Evolutionary conservation across 2,329 filamentous ascomycete genomes (phyloP).

Genomic region (Chaetomiaceae sp.): DNA sequence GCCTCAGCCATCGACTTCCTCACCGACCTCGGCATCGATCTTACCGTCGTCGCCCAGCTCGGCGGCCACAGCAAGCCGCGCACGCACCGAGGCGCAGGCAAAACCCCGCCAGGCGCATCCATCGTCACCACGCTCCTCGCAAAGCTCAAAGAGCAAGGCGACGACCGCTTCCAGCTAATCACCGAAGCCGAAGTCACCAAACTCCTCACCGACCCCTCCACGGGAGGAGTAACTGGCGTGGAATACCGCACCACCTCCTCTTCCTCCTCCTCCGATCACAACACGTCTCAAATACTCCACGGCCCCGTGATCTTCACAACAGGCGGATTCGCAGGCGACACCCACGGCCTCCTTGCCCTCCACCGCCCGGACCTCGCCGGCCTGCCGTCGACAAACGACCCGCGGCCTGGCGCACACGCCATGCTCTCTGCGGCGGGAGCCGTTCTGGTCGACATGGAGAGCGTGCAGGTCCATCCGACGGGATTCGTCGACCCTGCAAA

Average conservation of each 20-base stretch:
- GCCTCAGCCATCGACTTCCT: conserved; percentile 53
- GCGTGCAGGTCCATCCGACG: conserved; percentile 62
- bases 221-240: conserved; percentile 45
- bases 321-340: conserved; percentile 61
- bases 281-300: conserved; percentile 34
- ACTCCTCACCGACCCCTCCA: conserved; percentile 34
- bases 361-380: conserved; percentile 57
- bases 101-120: conserved; percentile 54
- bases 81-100: conserved; percentile 54
- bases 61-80: conserved; percentile 55
- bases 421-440: conserved; percentile 39
- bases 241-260: conserved; percentile 35
- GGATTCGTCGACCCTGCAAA: conserved; percentile 56
- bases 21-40: conserved; percentile 51
- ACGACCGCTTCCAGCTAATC: conserved; percentile 44
- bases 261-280: conserved; percentile 25
- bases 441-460: conserved; percentile 47
- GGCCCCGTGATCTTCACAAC: conserved; percentile 57
- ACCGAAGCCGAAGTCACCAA: conserved; percentile 51
- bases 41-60: conserved; percentile 54
- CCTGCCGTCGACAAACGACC: conserved; percentile 60
- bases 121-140: conserved; percentile 53
- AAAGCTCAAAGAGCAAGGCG: conserved; percentile 43
- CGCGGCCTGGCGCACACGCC: conserved; percentile 49
- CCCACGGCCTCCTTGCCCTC: conserved; percentile 49